Conservation (phyloP, 1,284 basidiomycete species). For the Inonotus obliquus region DNA sequence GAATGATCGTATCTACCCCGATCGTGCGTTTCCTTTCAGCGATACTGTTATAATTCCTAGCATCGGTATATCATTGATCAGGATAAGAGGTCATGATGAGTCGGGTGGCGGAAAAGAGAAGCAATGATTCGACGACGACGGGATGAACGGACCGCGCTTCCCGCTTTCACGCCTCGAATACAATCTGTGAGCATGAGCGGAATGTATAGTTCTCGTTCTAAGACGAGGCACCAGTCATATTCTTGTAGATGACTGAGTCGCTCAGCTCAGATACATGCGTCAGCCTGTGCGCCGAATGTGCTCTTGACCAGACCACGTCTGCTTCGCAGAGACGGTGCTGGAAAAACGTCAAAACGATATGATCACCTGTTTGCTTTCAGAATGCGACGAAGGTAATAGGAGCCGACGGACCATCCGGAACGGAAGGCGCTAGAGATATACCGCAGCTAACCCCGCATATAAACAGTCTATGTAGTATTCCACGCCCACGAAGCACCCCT, state of each 20-base stretch:
- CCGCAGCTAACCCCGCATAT: neutral
- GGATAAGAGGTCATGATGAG: neutral
- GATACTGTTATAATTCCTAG: neutral
- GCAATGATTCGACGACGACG: too few relatives aligned
- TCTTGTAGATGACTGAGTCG: too few relatives aligned
- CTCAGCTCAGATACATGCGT: too few relatives aligned
- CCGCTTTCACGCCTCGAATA: too few relatives aligned
- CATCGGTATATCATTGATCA: neutral
- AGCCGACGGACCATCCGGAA: neutral
- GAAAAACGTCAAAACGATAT: neutral
- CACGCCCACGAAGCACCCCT: slow-evolving; percentile 4
- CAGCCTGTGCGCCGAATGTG: too few relatives aligned
- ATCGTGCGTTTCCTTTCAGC: neutral
- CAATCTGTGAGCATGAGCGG: too few relatives aligned
- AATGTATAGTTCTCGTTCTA: too few relatives aligned
- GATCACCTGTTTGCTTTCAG: slow-evolving; percentile 11
- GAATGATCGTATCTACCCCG: neutral
- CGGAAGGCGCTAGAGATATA: neutral
- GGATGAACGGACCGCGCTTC: neutral
- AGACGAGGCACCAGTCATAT: too few relatives aligned
- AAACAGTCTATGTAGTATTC: neutral
- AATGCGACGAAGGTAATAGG: neutral
- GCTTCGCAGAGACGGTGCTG: neutral
- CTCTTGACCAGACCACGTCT: too few relatives aligned
- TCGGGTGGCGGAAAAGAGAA: neutral